These are phyloP conservation scores for Erodium texanum DNA, from an alignment of 441 rosid species.

Conservation along the genomic window DNA sequence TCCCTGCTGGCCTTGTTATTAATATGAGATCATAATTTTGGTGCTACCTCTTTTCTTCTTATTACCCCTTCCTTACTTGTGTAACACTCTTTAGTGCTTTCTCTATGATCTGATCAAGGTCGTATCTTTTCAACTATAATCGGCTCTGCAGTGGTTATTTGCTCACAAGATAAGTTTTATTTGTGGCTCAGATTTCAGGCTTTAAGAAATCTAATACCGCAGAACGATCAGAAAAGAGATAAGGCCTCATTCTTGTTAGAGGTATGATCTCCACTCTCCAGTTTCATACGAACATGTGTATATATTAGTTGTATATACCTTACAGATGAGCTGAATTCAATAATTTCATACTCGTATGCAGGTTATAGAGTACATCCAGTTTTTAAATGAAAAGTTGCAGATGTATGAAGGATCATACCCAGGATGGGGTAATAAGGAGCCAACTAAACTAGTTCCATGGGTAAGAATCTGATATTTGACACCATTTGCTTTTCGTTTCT, in stretches of 20 bases:
- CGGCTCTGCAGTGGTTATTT: background rate
- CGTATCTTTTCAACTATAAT: constrained; percentile 2
- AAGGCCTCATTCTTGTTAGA: constrained; percentile 53
- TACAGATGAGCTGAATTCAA: background rate
- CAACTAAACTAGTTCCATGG: constrained; percentile 49
- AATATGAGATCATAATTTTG: background rate
- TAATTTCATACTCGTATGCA: constrained; percentile 18
- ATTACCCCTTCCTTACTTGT: background rate
- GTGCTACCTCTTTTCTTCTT: background rate
- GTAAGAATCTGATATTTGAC: constrained; percentile 23
- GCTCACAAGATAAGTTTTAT: constrained; percentile 12
- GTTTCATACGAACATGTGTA: background rate
- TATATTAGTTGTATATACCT: background rate
- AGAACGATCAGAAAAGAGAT: constrained; percentile 53
- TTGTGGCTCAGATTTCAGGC: constrained; percentile 43
- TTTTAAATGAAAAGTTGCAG: constrained; percentile 40
- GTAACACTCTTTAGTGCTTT: background rate
- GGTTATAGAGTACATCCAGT: constrained; percentile 59
- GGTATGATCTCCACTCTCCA: constrained; percentile 21
- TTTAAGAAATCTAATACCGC: constrained; percentile 53
- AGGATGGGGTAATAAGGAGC: constrained; percentile 38
- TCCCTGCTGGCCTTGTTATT: background rate
- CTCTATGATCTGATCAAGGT: background rate
- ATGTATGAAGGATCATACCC: constrained; percentile 42
- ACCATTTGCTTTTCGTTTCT: background rate